Evolutionary conservation across 2,329 filamentous ascomycete genomes (phyloP), one percentile per base, ranked within the genome.

Genomic region (Daldinia eschscholtzii): DNA sequence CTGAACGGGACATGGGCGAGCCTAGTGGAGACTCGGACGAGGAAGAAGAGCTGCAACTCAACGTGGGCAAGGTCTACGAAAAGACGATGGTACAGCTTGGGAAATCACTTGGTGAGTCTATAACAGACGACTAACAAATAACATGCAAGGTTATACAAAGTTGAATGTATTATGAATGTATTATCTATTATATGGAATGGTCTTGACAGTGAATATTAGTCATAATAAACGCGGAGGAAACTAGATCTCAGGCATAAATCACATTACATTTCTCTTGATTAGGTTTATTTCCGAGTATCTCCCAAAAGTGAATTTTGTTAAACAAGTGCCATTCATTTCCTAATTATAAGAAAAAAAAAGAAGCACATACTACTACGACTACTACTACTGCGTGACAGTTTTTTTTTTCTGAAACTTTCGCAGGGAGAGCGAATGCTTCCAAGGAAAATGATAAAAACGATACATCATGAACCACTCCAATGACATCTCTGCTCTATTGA

Each of bases 41-140:
- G 1, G 76, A 74, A 7, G 76, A 74, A 7, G 79, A 85, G 37
- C 76, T 88, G 72, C 86, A 92, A 70, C 89, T 94, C 85, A 90
- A 92, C 70, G 88, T 92, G 57, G 92, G 90, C 0, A 86, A 86
- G 70, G 89, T 97, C 1, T 97, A 96, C 80, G 92, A 96, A 78
- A 87, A 87, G 74, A 96, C 93, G 0, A 87, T 97, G 71, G 86
- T 93, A 42, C 86, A 92, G 76, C 80, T 97, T 13, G 93, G 92
- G 0, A 89, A 91, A 74, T 84, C 87, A 10, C 80, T 96, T 30
- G 90, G 87, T 33, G 65, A 68, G 33, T 65, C 68, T 28, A 65
- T 70, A 60, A 65, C 28, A 23, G 59, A 65, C 10, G 59, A 42
- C 15, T 57, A 69, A 44, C 15, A 42, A 30, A 44, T 13, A 20